Base-by-base conservation (phyloP, 1,139 yeast species). In the Diutina rugosa region DNA sequence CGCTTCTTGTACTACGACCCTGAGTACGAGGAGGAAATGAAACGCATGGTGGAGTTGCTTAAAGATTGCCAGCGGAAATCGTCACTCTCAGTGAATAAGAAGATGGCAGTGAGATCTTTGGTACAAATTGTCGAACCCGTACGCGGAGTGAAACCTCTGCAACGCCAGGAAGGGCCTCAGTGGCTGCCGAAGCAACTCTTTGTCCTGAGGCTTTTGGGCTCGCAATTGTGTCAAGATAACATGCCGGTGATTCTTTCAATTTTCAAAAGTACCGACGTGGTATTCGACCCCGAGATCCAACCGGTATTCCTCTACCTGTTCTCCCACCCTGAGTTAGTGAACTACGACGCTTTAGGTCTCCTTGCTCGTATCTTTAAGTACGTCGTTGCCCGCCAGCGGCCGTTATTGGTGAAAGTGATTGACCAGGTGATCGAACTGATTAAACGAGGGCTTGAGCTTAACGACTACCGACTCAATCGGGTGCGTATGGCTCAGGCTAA, bases 361-460 rank as follows among this genome's bases (percentile, higher is more conserved):
- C 67, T 90, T 58, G 84, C 90, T 0, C 68, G 68, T 51, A 68
- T 72, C 3, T 70, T 78, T 1, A 64, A 64, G 53, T n/a, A 28
- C n/a, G 28, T 49, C 14, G 41, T 18, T 6, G 21, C n/a, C 7
- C 9, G 32, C 7, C 32, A 49, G 9, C 67, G 90, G 58, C 84
- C 90, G 0, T 68, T 68, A 51, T 68, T 71, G 2, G 70, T 78
- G 1, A 64, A 64, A 51, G 79, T 84, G 1, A 70, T 88, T 55
- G 97, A 91, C 65, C 72, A 79, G n/a, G 60, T 86, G 1, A 61
- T 87, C 21, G 97, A 90, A 63, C 74, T 76, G 41, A 76, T 87
- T 16, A 73, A 78, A 9, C 66, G 82, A 35, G 95, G 91, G 0
- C 69, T 90, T 59, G 97, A 90, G 63, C 62, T 74, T 7, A 81